Conservation (phyloP, 2,329 filamentous ascomycete genomes). For the Apiospora saccharicola region DNA sequence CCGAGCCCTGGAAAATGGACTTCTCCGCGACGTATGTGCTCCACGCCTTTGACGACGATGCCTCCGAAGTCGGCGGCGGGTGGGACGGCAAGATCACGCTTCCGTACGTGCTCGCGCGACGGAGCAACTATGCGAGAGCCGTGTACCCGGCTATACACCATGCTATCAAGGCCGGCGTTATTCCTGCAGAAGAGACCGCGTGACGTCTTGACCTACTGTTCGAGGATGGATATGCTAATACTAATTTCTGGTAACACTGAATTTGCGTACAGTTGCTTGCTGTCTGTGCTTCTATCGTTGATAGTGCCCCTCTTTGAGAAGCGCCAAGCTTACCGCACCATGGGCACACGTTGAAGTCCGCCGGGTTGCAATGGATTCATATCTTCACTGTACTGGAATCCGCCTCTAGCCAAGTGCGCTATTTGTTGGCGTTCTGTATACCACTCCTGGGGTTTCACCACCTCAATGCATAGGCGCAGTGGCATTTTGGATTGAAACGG, state of each 20-base stretch:
- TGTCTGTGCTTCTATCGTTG: too few relatives aligned
- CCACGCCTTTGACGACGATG: conserved; percentile 34
- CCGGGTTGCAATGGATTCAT: background rate
- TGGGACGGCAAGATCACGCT: conserved; percentile 34
- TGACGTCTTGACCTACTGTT: background rate
- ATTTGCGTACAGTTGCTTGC: background rate
- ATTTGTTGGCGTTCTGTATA: background rate
- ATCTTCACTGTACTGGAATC: background rate
- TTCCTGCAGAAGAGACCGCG: conserved; percentile 19
- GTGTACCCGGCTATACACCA: conserved; percentile 33
- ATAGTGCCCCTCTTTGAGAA: too few relatives aligned
- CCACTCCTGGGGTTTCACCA: background rate
- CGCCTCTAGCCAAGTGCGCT: too few relatives aligned
- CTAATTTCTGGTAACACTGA: background rate
- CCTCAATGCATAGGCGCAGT: background rate
- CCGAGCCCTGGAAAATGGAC: conserved; percentile 36
- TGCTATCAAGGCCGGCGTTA: conserved; percentile 29
- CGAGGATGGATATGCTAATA: background rate
- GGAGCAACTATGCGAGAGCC: conserved; percentile 33
- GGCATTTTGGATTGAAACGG: background rate
- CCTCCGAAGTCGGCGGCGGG: conserved; percentile 25
- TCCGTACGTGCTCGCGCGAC: conserved; percentile 32
- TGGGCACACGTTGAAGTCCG: too few relatives aligned
- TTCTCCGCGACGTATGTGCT: conserved; percentile 38
- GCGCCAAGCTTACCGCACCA: too few relatives aligned